A percentile compares a stretch with the other conserved stretches of the same genome.
These are phyloP conservation scores for Globisporangium perplexum DNA, from an alignment of 352 stramenopile species.

Conservation along the genomic window DNA sequence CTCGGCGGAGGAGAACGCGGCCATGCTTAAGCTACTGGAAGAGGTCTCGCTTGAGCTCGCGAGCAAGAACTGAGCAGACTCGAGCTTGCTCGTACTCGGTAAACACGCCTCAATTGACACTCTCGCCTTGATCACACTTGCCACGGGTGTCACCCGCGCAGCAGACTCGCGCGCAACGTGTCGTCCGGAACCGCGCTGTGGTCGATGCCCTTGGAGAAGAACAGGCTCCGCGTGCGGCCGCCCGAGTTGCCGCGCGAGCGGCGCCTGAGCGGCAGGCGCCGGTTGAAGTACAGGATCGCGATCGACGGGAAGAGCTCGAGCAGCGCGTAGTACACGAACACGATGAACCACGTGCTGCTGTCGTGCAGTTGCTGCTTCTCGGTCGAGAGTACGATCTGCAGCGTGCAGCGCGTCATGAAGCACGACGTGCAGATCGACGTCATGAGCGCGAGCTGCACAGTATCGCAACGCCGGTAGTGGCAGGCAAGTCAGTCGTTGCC, in stretches of 20 bases:
- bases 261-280: conserved; percentile 49
- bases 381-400: conserved; percentile 71
- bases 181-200: conserved; percentile 9
- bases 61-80: background rate
- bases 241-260: conserved; percentile 13
- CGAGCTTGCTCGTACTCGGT: background rate
- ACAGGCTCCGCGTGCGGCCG: conserved; percentile 19
- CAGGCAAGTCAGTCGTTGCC: background rate
- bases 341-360: conserved; percentile 67
- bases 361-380: conserved; percentile 73
- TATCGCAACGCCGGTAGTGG: too few relatives aligned
- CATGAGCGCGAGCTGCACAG: conserved; percentile 51
- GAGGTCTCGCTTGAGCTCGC: conserved; percentile 51
- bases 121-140: background rate
- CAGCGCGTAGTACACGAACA: conserved; percentile 77
- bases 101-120: background rate
- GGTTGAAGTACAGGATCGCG: conserved; percentile 83
- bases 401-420: conserved; percentile 62
- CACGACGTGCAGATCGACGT: conserved; percentile 80
- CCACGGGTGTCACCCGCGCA: conserved; percentile 9
- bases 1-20: conserved; percentile 90
- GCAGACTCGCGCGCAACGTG: conserved; percentile 42
- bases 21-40: conserved; percentile 86
- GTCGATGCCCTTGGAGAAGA: conserved; percentile 36
- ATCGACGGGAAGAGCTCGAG: conserved; percentile 75